Base-by-base conservation (phyloP, 2,329 filamentous ascomycete genomes). In the Pseudomassariella vexata region DNA sequence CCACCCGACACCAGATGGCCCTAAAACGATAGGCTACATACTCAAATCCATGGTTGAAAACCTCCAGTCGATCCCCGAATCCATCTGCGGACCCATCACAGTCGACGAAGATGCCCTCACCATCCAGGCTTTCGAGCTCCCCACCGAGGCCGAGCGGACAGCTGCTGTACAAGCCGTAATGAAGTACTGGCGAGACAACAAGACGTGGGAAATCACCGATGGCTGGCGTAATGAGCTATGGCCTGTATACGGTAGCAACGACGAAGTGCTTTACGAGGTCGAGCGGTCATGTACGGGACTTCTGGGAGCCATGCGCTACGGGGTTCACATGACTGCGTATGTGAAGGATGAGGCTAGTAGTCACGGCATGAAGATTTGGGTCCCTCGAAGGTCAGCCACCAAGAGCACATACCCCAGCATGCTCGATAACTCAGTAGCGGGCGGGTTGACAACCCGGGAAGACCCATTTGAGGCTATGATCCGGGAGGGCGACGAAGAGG, bases 331-430 rank as follows among this genome's bases (percentile, higher is more conserved):
- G 73, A 85, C 77, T 18, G 85, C 76, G 5, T 94, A 84, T 48
- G 71, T 82, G 16, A 56, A 63, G 15, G 63, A 69, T 23, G 56
- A 55, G 19, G 48, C 60, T 2, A 61, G 49, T 25, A 56, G 40
- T 23, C 57, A 70, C 32, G 81, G 79, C 12, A 60, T 94, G 26
- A 81, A 78, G 49, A 68, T 98, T 24, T 96, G 92, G 90, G 76
- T 94, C 2, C 85, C 92, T 4, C 73, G 80, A 27, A 73, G 92
- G 8, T 76, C 88, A 9, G 68, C 66, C 30, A 74, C 67, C 37
- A 98, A 96, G 66, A 77, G 85, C 44, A 95, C 88, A 0, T 98
- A 90, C 52, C 82, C 83, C 0, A 74, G 83, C n/a, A 89, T 95
- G 73, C 68, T 98, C 44, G 92, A 98, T 59, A 98, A 96, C 57